phyloP scores from a whole-genome alignment of 2,329 filamentous ascomycete species.

The Colletotrichum tabaci region DNA sequence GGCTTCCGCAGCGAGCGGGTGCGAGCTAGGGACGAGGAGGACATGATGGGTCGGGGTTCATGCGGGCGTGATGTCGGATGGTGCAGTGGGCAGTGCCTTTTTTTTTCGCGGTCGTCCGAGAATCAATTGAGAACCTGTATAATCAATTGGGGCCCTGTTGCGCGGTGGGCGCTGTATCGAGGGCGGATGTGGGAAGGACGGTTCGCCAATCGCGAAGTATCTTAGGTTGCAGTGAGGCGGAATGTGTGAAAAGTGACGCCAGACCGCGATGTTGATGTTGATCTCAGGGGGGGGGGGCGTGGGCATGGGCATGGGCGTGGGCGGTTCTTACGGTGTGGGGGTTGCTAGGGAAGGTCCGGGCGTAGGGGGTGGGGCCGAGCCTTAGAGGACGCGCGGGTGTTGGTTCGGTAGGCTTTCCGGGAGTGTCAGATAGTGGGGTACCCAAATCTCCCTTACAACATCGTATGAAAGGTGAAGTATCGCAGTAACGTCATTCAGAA shows the following conservation, averaged over 20 bases:
- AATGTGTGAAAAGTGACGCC: background rate
- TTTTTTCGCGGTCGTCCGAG: background rate
- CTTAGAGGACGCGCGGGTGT: constrained; percentile 4
- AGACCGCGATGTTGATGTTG: constrained; percentile 34
- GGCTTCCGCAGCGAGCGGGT: constrained; percentile 66
- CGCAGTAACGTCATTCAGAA: background rate
- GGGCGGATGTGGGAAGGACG: no score
- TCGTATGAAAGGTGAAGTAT: background rate
- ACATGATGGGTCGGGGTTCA: constrained; percentile 51
- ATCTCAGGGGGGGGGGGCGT: constrained; percentile 26
- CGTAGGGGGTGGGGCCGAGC: background rate
- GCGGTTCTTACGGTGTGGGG: constrained; percentile 29
- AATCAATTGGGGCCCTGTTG: background rate
- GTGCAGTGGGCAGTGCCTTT: background rate
- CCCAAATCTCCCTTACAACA: background rate
- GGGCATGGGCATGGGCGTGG: background rate
- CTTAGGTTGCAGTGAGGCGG: background rate
- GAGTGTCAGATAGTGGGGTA: background rate
- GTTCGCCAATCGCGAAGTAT: background rate
- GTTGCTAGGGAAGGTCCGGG: constrained; percentile 21
- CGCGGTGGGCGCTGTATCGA: background rate
- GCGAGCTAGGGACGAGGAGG: constrained; percentile 60
- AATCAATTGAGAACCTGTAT: background rate
- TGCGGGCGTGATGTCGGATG: background rate
- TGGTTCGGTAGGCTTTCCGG: background rate